A percentile compares a stretch with the other conserved stretches of the same genome.
phyloP scores from a whole-genome alignment of 1,139 yeast genomes.

The Lodderomyces beijingensis region DNA sequence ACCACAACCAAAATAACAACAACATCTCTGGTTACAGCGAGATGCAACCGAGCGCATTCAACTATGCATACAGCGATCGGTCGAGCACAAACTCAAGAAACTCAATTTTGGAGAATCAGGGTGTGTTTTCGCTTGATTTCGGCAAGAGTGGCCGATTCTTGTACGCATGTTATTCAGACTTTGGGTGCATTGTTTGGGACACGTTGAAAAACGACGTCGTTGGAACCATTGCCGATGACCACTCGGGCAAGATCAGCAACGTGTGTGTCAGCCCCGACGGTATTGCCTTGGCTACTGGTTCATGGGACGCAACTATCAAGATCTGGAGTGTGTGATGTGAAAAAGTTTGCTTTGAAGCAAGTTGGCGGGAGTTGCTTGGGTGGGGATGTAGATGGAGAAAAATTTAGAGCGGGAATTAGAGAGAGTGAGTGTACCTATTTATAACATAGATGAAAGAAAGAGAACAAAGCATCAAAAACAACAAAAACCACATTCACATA shows the following conservation, averaged over 20 bases:
- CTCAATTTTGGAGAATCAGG: slow-evolving; percentile 50
- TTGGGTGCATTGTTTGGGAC: slow-evolving; percentile 79
- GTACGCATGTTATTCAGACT: slow-evolving; percentile 73
- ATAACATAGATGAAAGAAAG: too few relatives aligned
- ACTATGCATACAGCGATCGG: slow-evolving; percentile 3
- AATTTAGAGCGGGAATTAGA: too few relatives aligned
- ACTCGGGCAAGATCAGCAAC: slow-evolving; percentile 55
- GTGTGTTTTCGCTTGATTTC: slow-evolving; percentile 68
- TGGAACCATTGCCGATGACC: slow-evolving; percentile 49
- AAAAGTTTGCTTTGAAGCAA: too few relatives aligned
- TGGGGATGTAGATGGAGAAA: too few relatives aligned
- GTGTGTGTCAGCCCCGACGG: slow-evolving; percentile 75
- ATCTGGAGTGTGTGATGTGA: slow-evolving; percentile 58
- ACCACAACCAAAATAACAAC: slow-evolving; percentile 3
- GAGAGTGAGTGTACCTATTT: too few relatives aligned
- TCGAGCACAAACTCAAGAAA: slow-evolving; percentile 9
- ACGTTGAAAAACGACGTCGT: slow-evolving; percentile 60
- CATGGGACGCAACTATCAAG: slow-evolving; percentile 67
- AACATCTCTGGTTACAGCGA: too few relatives aligned
- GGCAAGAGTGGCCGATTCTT: slow-evolving; percentile 73
- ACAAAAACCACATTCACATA: not conserved
- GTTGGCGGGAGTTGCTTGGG: too few relatives aligned
- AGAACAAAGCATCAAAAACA: too few relatives aligned
- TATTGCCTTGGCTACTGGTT: slow-evolving; percentile 62
- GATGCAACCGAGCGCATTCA: slow-evolving; percentile 4